These are phyloP conservation scores for Nakazawaea wickerhamii DNA, from an alignment of 805 yeast genomes.

Conservation along the genomic window DNA sequence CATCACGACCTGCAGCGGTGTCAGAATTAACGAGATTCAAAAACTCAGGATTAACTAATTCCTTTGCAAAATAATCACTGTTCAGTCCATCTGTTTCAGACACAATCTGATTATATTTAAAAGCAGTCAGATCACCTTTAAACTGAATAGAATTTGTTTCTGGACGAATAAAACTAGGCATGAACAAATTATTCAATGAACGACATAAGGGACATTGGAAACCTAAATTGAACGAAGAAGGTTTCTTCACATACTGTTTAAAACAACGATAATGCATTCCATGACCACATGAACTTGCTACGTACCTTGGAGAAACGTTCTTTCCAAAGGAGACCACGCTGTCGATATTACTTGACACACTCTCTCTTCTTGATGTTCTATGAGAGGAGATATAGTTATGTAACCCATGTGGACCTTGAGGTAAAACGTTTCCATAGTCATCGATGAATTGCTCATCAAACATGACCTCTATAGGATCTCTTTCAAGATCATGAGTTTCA, in stretches of 20 bases:
- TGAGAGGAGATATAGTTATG: conserved; percentile 5
- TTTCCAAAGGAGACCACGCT: background rate
- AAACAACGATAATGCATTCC: conserved; percentile 46
- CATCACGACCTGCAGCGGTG: background rate
- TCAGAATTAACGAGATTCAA: conserved; percentile 17
- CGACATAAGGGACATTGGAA: conserved; percentile 49
- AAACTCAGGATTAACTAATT: conserved; percentile 24
- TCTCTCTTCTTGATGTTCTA: conserved; percentile 5
- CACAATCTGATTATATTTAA: conserved; percentile 23
- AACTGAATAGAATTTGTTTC: conserved; percentile 17
- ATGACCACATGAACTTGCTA: conserved; percentile 46
- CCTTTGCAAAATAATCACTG: conserved; percentile 21
- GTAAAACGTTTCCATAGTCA: conserved; percentile 4
- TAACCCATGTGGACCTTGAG: conserved; percentile 1
- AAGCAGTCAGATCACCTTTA: background rate
- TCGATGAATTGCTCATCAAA: conserved; percentile 5
- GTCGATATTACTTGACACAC: conserved; percentile 1
- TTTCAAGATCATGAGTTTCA: conserved; percentile 9
- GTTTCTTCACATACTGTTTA: conserved; percentile 22
- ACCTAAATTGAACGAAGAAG: conserved; percentile 19
- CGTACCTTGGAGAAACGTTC: conserved; percentile 20
- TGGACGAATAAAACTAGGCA: conserved; percentile 36
- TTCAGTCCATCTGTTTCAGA: conserved; percentile 25
- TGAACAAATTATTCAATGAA: conserved; percentile 35
- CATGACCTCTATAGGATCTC: conserved; percentile 4